These are phyloP conservation scores for Trametes maxima DNA, from an alignment of 768 basidiomycete genomes.

Conservation along the genomic window DNA sequence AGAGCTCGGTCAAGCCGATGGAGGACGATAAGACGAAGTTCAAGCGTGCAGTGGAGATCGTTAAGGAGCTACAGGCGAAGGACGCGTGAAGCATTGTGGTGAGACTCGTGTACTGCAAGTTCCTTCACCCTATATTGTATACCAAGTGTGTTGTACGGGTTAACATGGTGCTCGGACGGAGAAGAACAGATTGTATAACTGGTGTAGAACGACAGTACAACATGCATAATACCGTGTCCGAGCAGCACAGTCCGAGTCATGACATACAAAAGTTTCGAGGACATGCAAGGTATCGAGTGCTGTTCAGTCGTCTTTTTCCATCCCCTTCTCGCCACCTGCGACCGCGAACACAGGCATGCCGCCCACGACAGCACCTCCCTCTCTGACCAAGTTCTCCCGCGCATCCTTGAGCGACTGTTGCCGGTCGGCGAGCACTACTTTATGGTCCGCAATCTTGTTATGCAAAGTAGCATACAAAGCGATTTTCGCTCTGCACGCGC, in stretches of 20 bases:
- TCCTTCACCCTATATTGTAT: not conserved
- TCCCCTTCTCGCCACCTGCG: not conserved
- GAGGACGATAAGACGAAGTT: slow-evolving; percentile 69
- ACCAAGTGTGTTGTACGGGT: not conserved
- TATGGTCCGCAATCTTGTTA: slow-evolving; percentile 44
- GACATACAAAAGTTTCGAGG: not conserved
- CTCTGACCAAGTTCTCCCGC: slow-evolving; percentile 40
- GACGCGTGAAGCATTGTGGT: slow-evolving; percentile 8
- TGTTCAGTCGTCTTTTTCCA: not conserved
- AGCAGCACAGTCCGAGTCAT: not conserved
- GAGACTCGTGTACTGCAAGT: too few relatives aligned
- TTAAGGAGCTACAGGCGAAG: slow-evolving; percentile 47
- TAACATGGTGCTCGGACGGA: too few relatives aligned
- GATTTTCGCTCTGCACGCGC: slow-evolving; percentile 44
- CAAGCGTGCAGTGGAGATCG: slow-evolving; percentile 67
- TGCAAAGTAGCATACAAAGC: slow-evolving; percentile 49
- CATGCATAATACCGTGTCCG: not conserved
- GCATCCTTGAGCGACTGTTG: slow-evolving; percentile 40
- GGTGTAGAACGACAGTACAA: not conserved
- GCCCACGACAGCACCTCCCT: slow-evolving; percentile 43
- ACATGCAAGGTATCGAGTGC: too few relatives aligned
- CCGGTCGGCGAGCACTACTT: slow-evolving; percentile 42
- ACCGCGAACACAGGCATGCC: not conserved
- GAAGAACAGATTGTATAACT: not conserved
- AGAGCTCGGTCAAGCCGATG: slow-evolving; percentile 50